Conservation (phyloP, 768 basidiomycete species). For the Boletellus sp. region DNA sequence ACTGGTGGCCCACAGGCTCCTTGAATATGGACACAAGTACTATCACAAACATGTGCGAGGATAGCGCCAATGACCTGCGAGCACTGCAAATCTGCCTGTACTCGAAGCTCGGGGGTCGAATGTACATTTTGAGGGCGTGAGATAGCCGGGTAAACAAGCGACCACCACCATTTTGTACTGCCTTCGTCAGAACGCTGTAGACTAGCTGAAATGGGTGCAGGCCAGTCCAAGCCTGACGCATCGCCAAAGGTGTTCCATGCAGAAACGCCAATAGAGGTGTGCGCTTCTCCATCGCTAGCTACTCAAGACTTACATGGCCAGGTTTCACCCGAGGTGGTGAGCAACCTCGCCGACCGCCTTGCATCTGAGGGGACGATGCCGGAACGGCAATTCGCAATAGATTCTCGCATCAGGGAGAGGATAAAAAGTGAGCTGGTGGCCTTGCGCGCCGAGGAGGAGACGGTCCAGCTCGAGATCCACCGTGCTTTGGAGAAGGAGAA, state of each 20-base stretch:
- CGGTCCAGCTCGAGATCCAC: slow-evolving; percentile 70
- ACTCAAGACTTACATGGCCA: slow-evolving; percentile 28
- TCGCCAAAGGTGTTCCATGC: slow-evolving; percentile 56
- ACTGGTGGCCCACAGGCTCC: slow-evolving; percentile 34
- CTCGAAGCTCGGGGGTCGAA: neutral
- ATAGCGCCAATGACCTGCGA: neutral
- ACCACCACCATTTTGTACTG: neutral
- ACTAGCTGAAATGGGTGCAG: slow-evolving; percentile 52
- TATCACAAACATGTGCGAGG: slow-evolving; percentile 27
- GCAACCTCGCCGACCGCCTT: slow-evolving; percentile 66
- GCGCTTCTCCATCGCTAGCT: slow-evolving; percentile 5
- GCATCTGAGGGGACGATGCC: slow-evolving; percentile 57
- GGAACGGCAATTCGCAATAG: slow-evolving; percentile 70
- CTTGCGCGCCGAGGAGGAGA: slow-evolving; percentile 65
- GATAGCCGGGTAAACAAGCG: neutral
- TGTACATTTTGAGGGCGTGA: neutral
- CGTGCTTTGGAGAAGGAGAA: slow-evolving; percentile 84
- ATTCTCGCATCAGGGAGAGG: slow-evolving; percentile 65
- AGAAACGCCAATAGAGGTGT: slow-evolving; percentile 53
- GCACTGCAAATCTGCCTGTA: too few species aligned
- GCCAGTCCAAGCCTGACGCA: slow-evolving; percentile 58
- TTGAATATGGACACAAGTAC: slow-evolving; percentile 50
- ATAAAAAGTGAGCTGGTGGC: slow-evolving; percentile 67
- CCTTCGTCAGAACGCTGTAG: neutral
- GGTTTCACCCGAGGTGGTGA: slow-evolving; percentile 84